Evolutionary conservation across 1,284 basidiomycete species (phyloP).

Genomic region (Taiwanofungus camphoratus): DNA sequence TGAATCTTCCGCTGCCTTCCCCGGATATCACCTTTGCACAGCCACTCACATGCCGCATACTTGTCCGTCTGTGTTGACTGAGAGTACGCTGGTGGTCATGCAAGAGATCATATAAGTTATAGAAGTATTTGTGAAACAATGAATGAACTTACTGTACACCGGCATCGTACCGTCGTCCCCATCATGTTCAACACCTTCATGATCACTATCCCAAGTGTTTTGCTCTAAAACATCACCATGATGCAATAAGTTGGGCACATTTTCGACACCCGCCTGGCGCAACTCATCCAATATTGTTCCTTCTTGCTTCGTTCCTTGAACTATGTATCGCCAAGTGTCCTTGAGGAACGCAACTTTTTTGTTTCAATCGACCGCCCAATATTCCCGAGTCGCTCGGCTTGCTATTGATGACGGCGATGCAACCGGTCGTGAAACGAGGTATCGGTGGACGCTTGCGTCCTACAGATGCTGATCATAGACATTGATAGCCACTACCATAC

Average conservation of each 20-base stretch:
- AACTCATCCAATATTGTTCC: slow-evolving; percentile 4
- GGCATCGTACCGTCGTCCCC: neutral
- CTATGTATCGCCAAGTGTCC: slow-evolving; percentile 11
- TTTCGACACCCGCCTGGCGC: neutral
- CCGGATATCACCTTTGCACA: neutral
- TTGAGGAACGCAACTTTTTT: slow-evolving; percentile 7
- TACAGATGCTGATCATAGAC: neutral
- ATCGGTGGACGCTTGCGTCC: neutral
- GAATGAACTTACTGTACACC: neutral
- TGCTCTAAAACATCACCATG: slow-evolving; percentile 7
- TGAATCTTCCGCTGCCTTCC: neutral
- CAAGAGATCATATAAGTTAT: too few species aligned
- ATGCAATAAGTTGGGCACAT: slow-evolving; percentile 8
- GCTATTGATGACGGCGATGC: neutral
- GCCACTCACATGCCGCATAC: neutral
- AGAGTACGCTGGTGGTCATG: too few species aligned
- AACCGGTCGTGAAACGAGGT: slow-evolving; percentile 8
- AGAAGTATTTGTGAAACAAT: neutral
- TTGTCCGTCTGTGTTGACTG: neutral
- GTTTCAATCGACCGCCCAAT: slow-evolving; percentile 8
- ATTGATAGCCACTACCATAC: neutral
- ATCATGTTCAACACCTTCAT: neutral
- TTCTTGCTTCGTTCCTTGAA: neutral
- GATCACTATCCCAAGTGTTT: neutral
- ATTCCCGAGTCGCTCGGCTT: slow-evolving; percentile 10